Evolutionary conservation across 2,329 filamentous ascomycete genomes (phyloP), one percentile per base, ranked within the genome.

Genomic region (Xylaria sp.): DNA sequence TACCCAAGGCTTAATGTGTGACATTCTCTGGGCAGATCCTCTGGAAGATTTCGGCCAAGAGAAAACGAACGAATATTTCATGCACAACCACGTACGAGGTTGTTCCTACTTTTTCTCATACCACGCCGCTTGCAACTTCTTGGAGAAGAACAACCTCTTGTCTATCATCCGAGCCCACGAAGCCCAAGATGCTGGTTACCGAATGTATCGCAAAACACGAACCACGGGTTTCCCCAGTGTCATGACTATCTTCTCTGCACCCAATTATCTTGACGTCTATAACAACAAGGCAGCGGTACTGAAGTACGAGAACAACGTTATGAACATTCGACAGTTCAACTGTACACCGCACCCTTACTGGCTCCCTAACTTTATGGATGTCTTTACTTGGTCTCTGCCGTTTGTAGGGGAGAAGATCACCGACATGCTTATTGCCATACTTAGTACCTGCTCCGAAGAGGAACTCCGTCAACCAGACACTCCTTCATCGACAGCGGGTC

Each of bases 41-140:
- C 88, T 99, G 39, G 96, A 99, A 80, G 96, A 99, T 79, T 99
- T 99, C 81, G 96, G 96, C 2, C 95, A 98, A 82, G 96, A 99
- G 83, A 99, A 98, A 86, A 97, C 94, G 0, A 95, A 93, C 72
- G 96, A 99, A 79, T 98, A 94, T 83, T 99, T 98, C 82, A 85
- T 98, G 68, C 96, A 99, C 85, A 99, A 99, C 83, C 94, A 98
- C 80, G 96, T 99, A 62, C 92, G 96, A 81, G 96, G 96, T 64
- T 99, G 96, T 83, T 98, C 96, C 1, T 99, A 98, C 85, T 99
- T 99, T 86, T 99, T 99, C 84, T 98, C 94, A 18, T 99, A 99
- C 79, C 95, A 94, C 2, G 94, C 96, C 7, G 96, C 96, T 33
- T 99, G 96, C 83, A 93, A 94, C 15, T 99, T 99, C 84, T 86